Percentiles rank a stretch among this genome's conserved stretches.
Conservation (phyloP, 768 basidiomycete species). For the Leccinum truebloodii region DNA sequence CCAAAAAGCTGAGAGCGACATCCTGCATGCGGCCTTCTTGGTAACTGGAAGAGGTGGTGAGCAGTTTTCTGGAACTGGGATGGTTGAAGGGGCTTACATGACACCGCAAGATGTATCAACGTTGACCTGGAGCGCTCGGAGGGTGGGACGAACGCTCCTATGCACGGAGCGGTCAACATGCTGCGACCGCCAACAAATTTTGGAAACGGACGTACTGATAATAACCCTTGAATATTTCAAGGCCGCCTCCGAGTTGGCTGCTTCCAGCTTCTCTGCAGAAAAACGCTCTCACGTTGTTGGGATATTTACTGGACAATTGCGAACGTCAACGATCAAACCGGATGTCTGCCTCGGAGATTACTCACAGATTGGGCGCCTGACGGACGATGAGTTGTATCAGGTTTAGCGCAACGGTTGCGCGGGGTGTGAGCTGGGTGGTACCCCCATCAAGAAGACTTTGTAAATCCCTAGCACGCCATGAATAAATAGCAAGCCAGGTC, state of each 20-base stretch:
- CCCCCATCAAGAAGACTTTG: conserved; percentile 27
- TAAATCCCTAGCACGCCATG: conserved; percentile 23
- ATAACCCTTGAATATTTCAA: conserved; percentile 50
- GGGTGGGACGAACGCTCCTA: conserved; percentile 49
- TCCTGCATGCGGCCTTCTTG: conserved; percentile 27
- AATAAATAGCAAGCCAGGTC: not conserved
- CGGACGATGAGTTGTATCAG: conserved; percentile 51
- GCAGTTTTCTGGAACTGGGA: not conserved
- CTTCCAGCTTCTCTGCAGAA: conserved; percentile 39
- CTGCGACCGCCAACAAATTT: not conserved
- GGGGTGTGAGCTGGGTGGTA: conserved; percentile 23
- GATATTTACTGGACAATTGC: conserved; percentile 36
- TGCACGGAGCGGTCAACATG: not conserved
- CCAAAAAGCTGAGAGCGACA: conserved; percentile 34
- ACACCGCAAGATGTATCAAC: conserved; percentile 49
- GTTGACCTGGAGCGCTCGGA: conserved; percentile 42
- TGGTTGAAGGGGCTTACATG: conserved; percentile 34
- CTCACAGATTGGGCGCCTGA: conserved; percentile 47
- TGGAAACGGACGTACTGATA: conserved; percentile 44
- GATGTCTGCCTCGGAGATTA: conserved; percentile 2
- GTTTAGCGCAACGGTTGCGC: conserved; percentile 42
- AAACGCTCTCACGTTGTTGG: conserved; percentile 48
- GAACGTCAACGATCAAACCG: not conserved
- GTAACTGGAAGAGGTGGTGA: conserved; percentile 22
- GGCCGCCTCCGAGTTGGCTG: conserved; percentile 27